Evolutionary conservation across 495 filamentous ascomycete genomes (phyloP), one percentile per base, ranked within the genome.

Genomic region (Aspergillus coremiiformis): DNA sequence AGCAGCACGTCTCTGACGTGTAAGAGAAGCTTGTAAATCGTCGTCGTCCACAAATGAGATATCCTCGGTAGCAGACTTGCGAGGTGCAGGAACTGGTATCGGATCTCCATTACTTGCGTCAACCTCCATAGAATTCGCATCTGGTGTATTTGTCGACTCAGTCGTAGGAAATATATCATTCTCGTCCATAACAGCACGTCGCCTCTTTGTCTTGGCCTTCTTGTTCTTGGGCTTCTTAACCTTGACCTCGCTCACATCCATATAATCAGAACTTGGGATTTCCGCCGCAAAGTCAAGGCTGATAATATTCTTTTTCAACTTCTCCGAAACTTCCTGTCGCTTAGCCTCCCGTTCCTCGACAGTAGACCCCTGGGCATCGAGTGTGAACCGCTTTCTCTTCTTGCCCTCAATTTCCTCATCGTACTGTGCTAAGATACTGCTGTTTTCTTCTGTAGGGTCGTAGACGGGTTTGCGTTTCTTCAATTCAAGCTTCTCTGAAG

Each of bases 361-460:
- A 5, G 81, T 82, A 32, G 79, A 84, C 19, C 88, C 90, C 49
- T 81, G 73, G 1, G 81, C 84, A 65, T 90, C 89, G 26, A 98
- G 71, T 0, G 86, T 94, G 62, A 98, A 97, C 14, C 77, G 74
- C 69, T 95, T 96, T 44, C 81, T 78, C 69, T 92, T 93, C 72
- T 95, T 96, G 49, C 90, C 90, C 35, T 88, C 81, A 43, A 96
- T 95, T 60, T 94, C 91, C 61, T 96, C 92, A 57, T 97, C 93
- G 63, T 98, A 98, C 51, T 98, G 89, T 20, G 82, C 77, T 41
- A 98, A 71, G 23, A 98, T 78, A 44, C 74, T 77, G 50, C 82
- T 73, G 45, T 82, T 85, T 47, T 77, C 78, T 49, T 82, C 82
- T 14, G 81, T 74, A 2, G 91, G 90, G 59, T 97, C 86, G 59